Base-by-base conservation (phyloP, 1,139 yeast species). In the Hansenula anomala region DNA sequence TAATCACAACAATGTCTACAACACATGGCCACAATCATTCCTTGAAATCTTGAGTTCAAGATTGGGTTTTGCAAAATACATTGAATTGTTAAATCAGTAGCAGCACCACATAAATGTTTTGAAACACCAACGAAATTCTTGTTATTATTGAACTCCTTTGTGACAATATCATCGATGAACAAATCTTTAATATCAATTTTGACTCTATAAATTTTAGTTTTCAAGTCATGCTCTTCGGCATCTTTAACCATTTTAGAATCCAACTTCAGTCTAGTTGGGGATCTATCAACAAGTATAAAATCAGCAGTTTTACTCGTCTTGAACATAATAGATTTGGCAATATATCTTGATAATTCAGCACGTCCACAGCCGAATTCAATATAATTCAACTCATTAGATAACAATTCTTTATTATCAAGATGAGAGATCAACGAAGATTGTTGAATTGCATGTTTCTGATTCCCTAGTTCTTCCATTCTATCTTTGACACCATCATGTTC, bases 301-400 rank as follows among this genome's bases (percentile, higher is more conserved):
- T 77, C 74, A n/a, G 47, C 33, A 9, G 49, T 29, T 12, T 34
- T 30, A 2, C 39, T 33, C 13, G 49, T 48, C 48, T 47, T 59
- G 38, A 45, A 51, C 36, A 52, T 48, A 10, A 74, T 58, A 36
- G 83, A 73, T 40, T 68, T 61, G 43, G 74, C 69, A n/a, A 87
- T 67, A 52, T 77, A 85, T 43, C 95, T 63, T 1, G 90, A 76
- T 20, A 89, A 69, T 56, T 89, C 97, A 1, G 85, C 96, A 44
- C 90, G 75, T 0, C 97, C 97, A 57, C 95, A 85, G 0, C 97
- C 97, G 65, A 87, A 88, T 58, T 89, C 97, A 20, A 85, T 58
- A 51, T 80, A 75, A 37, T 72, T 64, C 30, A 56, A 52, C 5
- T 63, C 51, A 3, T 58, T 35, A 1, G 63, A 61, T 24, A 81